Evolutionary conservation across 257 asterid species (phyloP).

Genomic region (Leonotis leonurus): DNA sequence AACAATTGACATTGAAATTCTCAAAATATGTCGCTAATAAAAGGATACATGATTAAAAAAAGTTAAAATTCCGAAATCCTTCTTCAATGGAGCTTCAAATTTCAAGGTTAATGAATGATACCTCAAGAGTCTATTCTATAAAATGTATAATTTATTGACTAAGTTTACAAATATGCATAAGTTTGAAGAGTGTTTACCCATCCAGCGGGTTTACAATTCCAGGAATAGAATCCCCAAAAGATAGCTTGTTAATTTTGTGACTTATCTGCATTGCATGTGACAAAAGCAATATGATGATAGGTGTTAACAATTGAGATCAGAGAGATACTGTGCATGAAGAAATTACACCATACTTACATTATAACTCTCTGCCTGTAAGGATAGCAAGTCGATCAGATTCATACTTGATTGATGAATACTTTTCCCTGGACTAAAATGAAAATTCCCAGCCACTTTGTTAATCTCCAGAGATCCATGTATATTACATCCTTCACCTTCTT

Average conservation of each 20-base stretch:
- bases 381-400: conserved; percentile 56
- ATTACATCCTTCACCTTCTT: conserved; percentile 97
- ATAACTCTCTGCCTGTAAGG: conserved; percentile 54
- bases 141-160: too few species aligned
- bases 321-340: background rate
- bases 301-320: conserved; percentile 1
- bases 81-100: too few species aligned
- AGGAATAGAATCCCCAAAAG: conserved; percentile 88
- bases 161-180: background rate
- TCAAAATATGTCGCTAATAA: background rate
- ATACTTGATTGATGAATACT: conserved; percentile 61
- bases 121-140: too few species aligned
- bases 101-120: too few species aligned
- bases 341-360: conserved; percentile 44
- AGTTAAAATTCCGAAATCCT: too few species aligned
- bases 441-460: conserved; percentile 95
- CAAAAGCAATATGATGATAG: background rate
- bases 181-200: conserved; percentile 52
- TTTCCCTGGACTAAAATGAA: conserved; percentile 84
- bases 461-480: conserved; percentile 95
- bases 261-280: conserved; percentile 62
- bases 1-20: background rate
- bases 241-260: conserved; percentile 78
- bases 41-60: too few species aligned
- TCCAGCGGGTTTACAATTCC: conserved; percentile 88